Base-by-base conservation (phyloP, 106 monocot species). In the Cymbidium sinense region DNA sequence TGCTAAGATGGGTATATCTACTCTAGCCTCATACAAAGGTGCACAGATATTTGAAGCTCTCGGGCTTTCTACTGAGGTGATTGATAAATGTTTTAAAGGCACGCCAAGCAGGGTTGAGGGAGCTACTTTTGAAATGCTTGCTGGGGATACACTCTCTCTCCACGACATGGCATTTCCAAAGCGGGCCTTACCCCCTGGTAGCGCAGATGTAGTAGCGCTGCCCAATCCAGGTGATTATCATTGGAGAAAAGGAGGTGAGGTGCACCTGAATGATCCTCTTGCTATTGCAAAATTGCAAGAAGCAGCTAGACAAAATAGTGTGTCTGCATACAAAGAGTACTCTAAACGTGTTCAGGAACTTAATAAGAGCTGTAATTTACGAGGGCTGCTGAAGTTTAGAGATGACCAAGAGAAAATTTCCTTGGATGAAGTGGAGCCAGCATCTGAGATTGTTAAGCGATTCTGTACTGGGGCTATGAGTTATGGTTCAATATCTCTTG, bases 1-100 rank as follows among this genome's bases (percentile, higher is more conserved):
- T 79, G 99, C 99, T 31, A 99, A 99, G 77, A 99, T 99, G 99
- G 99, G 99, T 3, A 99, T 95, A 80, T 99, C 99, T 20, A 99
- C 99, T 20, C 81, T 99, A 33, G 99, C 99, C 43, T 99, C 99
- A 70, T 99, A 99, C 82, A 99, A 99, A 81, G 99, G 99, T 81
- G 99, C 99, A 50, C 99, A 99, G 67, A 99, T 95, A 71, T 99
- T 99, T 82, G 99, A 99, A 91, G 99, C 92, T 34, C 87, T 99
- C n/a, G 99, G 99, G 36, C 89, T 99, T 82, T 87, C 99, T 77
- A 87, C 88, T 34, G 88, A 95, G 84, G 99, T 99, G 18, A 89
- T 99, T 20, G 74, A 87, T 10, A 99, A 95, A 73, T 99, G 99
- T 81, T 99, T 99, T 70, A 85, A 81, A 80, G 99, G 94, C 13